These are phyloP conservation scores for Botrytis tulipae DNA, from an alignment of 2,329 filamentous ascomycete genomes.

Conservation along the genomic window DNA sequence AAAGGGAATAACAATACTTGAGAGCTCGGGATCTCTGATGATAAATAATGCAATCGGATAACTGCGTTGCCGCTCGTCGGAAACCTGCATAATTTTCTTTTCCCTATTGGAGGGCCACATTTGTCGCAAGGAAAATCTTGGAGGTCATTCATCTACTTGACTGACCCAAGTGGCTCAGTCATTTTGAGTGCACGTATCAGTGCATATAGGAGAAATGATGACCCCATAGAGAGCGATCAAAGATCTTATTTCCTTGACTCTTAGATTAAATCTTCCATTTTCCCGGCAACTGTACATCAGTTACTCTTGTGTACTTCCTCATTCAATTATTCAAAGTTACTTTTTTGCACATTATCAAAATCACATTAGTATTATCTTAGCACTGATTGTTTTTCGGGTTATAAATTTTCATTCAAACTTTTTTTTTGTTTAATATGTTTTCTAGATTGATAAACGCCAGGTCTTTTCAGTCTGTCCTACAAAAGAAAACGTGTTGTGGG, in stretches of 20 bases:
- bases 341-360: background rate
- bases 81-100: background rate
- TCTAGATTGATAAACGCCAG: background rate
- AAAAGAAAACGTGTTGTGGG: background rate
- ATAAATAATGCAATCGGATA: background rate
- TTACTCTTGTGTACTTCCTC: background rate
- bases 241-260: too few species aligned
- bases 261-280: too few species aligned
- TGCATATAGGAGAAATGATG: background rate
- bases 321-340: background rate
- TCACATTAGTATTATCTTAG: background rate
- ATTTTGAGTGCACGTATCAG: background rate
- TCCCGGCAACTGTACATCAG: background rate
- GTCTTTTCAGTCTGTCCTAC: background rate
- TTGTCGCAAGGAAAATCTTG: background rate
- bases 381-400: background rate
- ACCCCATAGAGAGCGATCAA: background rate
- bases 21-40: background rate
- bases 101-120: background rate
- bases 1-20: background rate
- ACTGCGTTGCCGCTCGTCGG: background rate
- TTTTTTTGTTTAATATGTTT: background rate
- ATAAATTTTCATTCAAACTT: background rate
- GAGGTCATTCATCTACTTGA: background rate
- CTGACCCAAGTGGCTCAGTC: background rate